Evolutionary conservation across 257 asterid species (phyloP), one percentile per base, ranked within the genome.

Genomic region (Primulina huaijiensis): DNA sequence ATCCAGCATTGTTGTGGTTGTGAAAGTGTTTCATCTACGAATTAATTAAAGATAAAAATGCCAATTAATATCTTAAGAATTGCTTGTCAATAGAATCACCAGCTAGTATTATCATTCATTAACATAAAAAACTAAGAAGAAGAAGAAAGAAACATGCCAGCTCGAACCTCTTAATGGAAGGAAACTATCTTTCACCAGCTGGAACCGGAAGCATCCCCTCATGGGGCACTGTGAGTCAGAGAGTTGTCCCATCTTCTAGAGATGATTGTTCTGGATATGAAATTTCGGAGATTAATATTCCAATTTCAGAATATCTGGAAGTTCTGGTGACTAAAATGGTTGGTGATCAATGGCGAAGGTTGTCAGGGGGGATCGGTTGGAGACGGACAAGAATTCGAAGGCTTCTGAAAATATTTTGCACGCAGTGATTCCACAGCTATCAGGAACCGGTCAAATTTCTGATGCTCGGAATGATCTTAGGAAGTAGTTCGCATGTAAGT

Each of bases 391-490:
- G 14, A 62, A 66, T 71, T 25, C 31, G 37, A 60, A 72, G 61
- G 74, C 60, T 57, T 43, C 63, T 64, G 52, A 37, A 72, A 53
- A 38, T 74, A 87, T 87, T 85, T 66, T 72, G 66, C 55, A 71
- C 38, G 33, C 30, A 38, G 56, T 27, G 25, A 52, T 31, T 62
- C 82, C 72, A 33, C 57, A 43, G 64, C 77, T 79, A 72, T 80
- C 77, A 83, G 60, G 96, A 79, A 30, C 81, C 90, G 25, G 67
- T 76, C 78, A 84, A 82, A 77, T 75, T 83, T 76, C 81, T 87
- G 66, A 90, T 83, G 86, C 99, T 93, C 37, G 99, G 96, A 68
- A 93, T 86, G 69, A 93, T 82, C 82, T 87, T 91, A 12, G 96
- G 92, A 64, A 93, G 99, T 78, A 93, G 78, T 84, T 87, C 85